Percentiles rank a stretch among this genome's conserved stretches.
Evolutionary conservation across 2,329 filamentous ascomycete species (phyloP).

Genomic region (Pseudocercospora cruenta): DNA sequence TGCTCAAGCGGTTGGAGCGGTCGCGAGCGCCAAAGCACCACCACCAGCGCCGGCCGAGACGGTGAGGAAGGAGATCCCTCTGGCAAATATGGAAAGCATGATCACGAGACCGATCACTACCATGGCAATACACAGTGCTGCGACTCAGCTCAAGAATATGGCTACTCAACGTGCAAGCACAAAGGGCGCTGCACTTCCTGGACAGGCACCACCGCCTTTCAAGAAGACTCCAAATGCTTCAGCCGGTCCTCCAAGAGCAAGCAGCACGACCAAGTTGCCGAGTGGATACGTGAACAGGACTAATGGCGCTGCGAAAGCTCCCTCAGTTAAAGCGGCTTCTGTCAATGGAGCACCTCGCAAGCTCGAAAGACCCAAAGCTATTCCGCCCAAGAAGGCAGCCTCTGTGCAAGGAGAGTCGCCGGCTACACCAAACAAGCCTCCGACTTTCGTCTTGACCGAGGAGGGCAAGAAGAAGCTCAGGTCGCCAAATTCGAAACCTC

Average conservation of each 20-base stretch:
- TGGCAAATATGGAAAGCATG: slow-evolving; percentile 40
- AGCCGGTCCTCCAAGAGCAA: background rate
- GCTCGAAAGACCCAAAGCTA: background rate
- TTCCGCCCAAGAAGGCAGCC: slow-evolving; percentile 15
- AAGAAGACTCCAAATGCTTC: slow-evolving; percentile 3
- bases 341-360: background rate
- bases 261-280: slow-evolving; percentile 4
- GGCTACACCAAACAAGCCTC: slow-evolving; percentile 20
- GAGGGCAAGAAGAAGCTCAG: slow-evolving; percentile 21
- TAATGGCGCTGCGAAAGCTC: background rate
- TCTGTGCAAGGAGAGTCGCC: slow-evolving; percentile 21
- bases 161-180: slow-evolving; percentile 33
- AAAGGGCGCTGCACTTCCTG: slow-evolving; percentile 33
- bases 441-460: slow-evolving; percentile 6
- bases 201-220: slow-evolving; percentile 23
- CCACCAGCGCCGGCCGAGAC: slow-evolving; percentile 23
- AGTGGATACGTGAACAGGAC: slow-evolving; percentile 8
- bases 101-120: slow-evolving; percentile 42
- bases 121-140: slow-evolving; percentile 39
- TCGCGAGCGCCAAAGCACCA: slow-evolving; percentile 3
- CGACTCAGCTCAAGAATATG: slow-evolving; percentile 31
- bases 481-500: slow-evolving; percentile 27
- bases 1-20: slow-evolving; percentile 13
- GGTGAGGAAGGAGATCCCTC: slow-evolving; percentile 35
- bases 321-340: slow-evolving; percentile 13